These are phyloP conservation scores for Effrenium voratum DNA, from an alignment of 73 alveolate species.

Conservation along the genomic window DNA sequence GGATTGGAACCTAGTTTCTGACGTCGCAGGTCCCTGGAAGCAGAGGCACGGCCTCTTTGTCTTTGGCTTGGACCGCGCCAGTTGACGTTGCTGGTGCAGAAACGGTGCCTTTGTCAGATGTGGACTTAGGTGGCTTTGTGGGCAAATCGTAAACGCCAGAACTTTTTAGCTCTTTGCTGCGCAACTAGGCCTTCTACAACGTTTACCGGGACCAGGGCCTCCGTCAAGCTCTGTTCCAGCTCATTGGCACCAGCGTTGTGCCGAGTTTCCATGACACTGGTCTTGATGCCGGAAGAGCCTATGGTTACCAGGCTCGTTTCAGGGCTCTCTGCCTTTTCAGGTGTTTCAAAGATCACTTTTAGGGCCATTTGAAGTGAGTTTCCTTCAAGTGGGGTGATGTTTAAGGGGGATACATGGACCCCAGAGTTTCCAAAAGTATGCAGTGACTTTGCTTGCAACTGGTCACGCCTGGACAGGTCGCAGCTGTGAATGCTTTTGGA, in stretches of 20 bases:
- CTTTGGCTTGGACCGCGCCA: slow-evolving; percentile 56
- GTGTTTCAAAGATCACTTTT: too few species aligned
- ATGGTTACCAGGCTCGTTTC: slow-evolving; percentile 82
- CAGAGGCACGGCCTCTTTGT: background rate
- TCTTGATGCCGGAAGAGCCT: slow-evolving; percentile 57
- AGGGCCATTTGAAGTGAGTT: too few species aligned
- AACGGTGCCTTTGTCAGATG: background rate
- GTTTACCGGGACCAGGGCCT: slow-evolving; percentile 68
- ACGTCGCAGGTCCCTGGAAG: background rate
- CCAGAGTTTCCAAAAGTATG: too few species aligned
- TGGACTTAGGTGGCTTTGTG: background rate
- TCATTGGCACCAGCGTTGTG: slow-evolving; percentile 21
- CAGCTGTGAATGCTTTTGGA: slow-evolving; percentile 81
- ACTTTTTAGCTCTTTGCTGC: background rate
- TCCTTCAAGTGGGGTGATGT: too few species aligned
- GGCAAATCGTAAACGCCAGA: background rate
- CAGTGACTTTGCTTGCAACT: too few species aligned
- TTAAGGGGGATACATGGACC: too few species aligned
- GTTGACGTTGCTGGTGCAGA: slow-evolving; percentile 53
- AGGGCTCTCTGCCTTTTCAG: too few species aligned
- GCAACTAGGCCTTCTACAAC: slow-evolving; percentile 63
- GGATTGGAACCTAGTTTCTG: background rate
- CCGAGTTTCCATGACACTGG: slow-evolving; percentile 35
- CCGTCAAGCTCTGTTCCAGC: slow-evolving; percentile 56
- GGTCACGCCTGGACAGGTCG: slow-evolving; percentile 1